phyloP scores from a whole-genome alignment of 1,139 yeast species.

The Hemisphaericaspora xylanilytica region DNA sequence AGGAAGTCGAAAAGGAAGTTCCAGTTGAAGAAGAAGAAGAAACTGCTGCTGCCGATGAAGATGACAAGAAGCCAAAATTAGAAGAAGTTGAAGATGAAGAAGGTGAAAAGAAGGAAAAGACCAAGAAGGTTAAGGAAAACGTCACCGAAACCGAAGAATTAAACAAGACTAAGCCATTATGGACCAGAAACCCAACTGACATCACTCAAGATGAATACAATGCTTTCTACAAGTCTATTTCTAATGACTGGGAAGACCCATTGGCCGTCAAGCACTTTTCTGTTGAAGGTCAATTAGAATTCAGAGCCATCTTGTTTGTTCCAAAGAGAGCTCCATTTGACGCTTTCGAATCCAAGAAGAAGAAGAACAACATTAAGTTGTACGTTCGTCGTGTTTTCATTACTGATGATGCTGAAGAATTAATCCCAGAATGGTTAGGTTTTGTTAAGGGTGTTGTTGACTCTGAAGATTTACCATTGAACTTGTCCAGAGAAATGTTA shows the following conservation, averaged over 20 bases:
- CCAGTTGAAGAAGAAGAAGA: conserved; percentile 71
- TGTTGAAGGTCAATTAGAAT: conserved; percentile 99
- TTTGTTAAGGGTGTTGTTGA: conserved; percentile 99
- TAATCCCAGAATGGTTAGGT: conserved; percentile 98
- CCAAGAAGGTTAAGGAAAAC: conserved; percentile 79
- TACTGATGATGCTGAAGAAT: conserved; percentile 98
- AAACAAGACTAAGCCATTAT: conserved; percentile 97
- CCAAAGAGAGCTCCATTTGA: conserved; percentile 99
- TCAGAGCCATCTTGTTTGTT: conserved; percentile 94
- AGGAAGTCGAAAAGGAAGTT: conserved; percentile 96
- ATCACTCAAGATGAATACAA: conserved; percentile 98
- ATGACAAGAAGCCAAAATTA: conserved; percentile 57
- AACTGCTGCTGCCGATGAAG: conserved; percentile 47
- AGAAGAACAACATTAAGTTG: conserved; percentile 98
- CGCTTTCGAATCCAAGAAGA: conserved; percentile 95
- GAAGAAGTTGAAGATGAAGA: conserved; percentile 69
- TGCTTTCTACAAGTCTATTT: conserved; percentile 98
- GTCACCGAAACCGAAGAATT: conserved; percentile 94
- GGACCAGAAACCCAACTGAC: conserved; percentile 99
- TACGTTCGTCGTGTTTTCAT: conserved; percentile 99
- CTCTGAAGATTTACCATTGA: conserved; percentile 99
- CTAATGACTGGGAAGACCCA: conserved; percentile 99
- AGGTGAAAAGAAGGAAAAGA: conserved; percentile 66
- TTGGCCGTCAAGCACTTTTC: conserved; percentile 99
- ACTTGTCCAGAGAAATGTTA: conserved; percentile 99